Evolutionary conservation across 2,329 filamentous ascomycete genomes (phyloP).

Genomic region (Macrophomina tecta): DNA sequence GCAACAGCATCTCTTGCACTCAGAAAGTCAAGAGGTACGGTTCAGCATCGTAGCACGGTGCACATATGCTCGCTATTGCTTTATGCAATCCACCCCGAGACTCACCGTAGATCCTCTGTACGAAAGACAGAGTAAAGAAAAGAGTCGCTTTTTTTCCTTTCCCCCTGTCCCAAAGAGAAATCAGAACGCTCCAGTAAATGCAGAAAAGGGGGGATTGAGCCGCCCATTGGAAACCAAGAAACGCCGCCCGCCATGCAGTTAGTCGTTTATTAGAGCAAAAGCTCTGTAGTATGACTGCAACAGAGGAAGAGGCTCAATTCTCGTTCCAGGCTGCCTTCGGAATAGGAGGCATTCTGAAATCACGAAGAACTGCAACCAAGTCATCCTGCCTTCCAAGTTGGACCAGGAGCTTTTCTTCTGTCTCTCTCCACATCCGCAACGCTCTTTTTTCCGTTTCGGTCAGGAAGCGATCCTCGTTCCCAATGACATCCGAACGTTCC

Average conservation of each 20-base stretch:
- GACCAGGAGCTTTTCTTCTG: conserved; percentile 73
- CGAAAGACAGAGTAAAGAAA: conserved; percentile 14
- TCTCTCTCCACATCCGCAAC: conserved; percentile 66
- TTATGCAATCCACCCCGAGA: not conserved
- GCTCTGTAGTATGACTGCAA: not conserved
- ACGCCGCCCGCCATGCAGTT: conserved; percentile 28
- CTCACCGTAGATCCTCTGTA: conserved; percentile 3
- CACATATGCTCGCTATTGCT: too few relatives aligned
- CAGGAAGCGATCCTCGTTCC: conserved; percentile 81
- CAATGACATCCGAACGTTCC: conserved; percentile 83
- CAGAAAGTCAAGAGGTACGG: not conserved
- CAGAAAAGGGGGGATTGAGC: not conserved
- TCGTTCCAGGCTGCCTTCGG: conserved; percentile 19
- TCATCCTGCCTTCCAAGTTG: conserved; percentile 85
- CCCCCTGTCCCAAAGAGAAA: not conserved
- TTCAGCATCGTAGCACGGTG: too few relatives aligned
- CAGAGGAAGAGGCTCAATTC: not conserved
- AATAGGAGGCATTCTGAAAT: conserved; percentile 50
- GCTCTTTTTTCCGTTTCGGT: conserved; percentile 74
- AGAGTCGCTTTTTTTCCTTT: conserved; percentile 7
- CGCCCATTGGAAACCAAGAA: not conserved
- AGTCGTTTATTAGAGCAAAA: not conserved
- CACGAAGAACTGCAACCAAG: conserved; percentile 79
- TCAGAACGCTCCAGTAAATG: conserved; percentile 4
- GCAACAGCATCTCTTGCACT: not conserved